Base-by-base conservation (phyloP, 225 moss, liverwort and hornwort genomes). In the Marchantia polymorpha region DNA sequence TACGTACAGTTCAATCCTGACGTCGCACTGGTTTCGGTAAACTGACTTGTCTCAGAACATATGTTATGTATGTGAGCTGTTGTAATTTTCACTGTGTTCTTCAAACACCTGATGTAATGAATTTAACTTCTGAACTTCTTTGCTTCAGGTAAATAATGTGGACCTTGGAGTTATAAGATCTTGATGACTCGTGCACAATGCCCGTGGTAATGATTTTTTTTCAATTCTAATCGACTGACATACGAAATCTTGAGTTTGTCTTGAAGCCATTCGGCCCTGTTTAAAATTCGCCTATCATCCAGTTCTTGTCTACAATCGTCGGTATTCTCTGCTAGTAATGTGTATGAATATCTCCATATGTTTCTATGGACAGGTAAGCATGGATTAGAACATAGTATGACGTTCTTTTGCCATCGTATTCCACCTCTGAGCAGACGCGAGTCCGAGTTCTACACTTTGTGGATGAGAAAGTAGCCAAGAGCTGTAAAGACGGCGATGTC, bases 321-420 rank as follows among this genome's bases (percentile, higher is more conserved):
- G 64, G 64, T 52, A 8, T 73, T 52, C 7, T 49, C 26, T 73
- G 71, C 51, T 17, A 50, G 16, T 9, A 23, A 73, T 73, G 11
- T 73, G 48, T 9, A 22, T 52, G 73, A 51, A 10, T 52, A 51
- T 20, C 51, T 73, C 73, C 50, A 27, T n/a, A 47, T 67, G 15
- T 71, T 74, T 2, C 0, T 29, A 77, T 50, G 13, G 31, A 86
- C 90, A 96, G 93, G 93, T 96, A 60, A 92, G 95, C 86, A 87
- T 92, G 31, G 93, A 82, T 88, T 93, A 67, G 93, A 93, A 73
- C 93, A 96, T 60, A 96, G 87, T 83, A 96, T 93, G 93, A 93
- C 95, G 14, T 96, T 93, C 73, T 96, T 96, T 74, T 92, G 90
- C 73, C 89, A 91, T 73, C 90, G 93, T 66, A 73, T 96, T 66